phyloP scores from a whole-genome alignment of 2,329 filamentous ascomycete genomes.

The Davidsoniella virescens region DNA sequence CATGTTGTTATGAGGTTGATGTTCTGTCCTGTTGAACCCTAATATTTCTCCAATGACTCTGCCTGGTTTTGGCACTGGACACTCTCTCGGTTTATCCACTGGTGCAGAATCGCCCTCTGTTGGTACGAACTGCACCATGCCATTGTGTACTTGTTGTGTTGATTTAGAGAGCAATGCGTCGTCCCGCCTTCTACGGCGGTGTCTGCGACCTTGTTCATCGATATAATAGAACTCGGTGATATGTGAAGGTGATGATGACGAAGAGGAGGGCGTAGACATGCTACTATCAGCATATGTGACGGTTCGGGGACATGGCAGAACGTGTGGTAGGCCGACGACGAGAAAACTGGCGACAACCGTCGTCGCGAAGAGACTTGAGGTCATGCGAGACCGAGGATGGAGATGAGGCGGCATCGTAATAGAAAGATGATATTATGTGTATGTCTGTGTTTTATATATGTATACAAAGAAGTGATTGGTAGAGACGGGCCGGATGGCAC shows the following conservation, averaged over 20 bases:
- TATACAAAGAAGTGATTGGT: not conserved
- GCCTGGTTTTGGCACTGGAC: slow-evolving; percentile 79
- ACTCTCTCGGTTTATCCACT: slow-evolving; percentile 45
- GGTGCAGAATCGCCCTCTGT: slow-evolving; percentile 20
- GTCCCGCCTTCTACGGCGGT: slow-evolving; percentile 20
- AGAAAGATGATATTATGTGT: not conserved
- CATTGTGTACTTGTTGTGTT: slow-evolving; percentile 26
- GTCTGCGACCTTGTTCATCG: slow-evolving; percentile 10
- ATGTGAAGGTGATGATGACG: not conserved
- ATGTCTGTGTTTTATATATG: not conserved
- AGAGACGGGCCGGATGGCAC: not conserved
- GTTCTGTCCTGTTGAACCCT: slow-evolving; percentile 40
- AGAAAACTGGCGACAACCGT: slow-evolving; percentile 81
- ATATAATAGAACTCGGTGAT: slow-evolving; percentile 10
- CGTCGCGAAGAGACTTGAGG: slow-evolving; percentile 86
- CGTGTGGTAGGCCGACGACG: slow-evolving; percentile 77
- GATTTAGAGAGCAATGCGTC: slow-evolving; percentile 15
- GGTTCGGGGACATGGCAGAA: slow-evolving; percentile 80
- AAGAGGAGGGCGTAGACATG: not conserved
- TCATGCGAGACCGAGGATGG: slow-evolving; percentile 85
- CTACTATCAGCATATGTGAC: slow-evolving; percentile 55
- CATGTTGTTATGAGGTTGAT: not conserved
- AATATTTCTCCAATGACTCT: slow-evolving; percentile 62
- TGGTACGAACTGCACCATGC: slow-evolving; percentile 31
- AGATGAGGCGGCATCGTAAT: slow-evolving; percentile 65